A percentile compares a stretch with the other conserved stretches of the same genome.
Evolutionary conservation across 805 yeast genomes (phyloP).

Genomic region (Cyberlindnera mississippiensis): DNA sequence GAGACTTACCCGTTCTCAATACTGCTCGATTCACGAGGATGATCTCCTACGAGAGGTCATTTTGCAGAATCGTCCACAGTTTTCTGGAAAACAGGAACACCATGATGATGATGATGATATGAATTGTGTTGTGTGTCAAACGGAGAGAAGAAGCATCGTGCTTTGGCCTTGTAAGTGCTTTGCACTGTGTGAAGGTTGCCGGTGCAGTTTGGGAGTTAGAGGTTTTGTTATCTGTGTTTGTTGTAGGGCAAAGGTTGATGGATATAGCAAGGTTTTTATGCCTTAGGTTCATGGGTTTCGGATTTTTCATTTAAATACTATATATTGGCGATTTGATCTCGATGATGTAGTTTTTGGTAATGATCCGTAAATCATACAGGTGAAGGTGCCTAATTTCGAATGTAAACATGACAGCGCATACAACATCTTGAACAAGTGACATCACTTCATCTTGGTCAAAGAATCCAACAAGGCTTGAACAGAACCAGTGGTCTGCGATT

Average conservation of each 20-base stretch:
- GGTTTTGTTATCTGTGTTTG: slow-evolving; percentile 80
- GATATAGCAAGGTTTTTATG: slow-evolving; percentile 36
- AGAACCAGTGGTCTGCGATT: slow-evolving; percentile 13
- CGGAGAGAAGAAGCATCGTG: slow-evolving; percentile 67
- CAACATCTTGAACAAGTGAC: too few relatives aligned
- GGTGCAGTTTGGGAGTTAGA: slow-evolving; percentile 66
- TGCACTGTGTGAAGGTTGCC: slow-evolving; percentile 81
- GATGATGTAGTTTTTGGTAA: too few relatives aligned
- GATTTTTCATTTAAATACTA: too few relatives aligned
- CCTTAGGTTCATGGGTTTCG: slow-evolving; percentile 16
- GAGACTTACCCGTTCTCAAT: slow-evolving; percentile 34
- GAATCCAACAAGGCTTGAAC: slow-evolving; percentile 37
- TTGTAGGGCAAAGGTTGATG: slow-evolving; percentile 72
- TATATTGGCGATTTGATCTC: too few relatives aligned
- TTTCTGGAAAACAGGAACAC: slow-evolving; percentile 7
- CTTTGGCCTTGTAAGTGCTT: slow-evolving; percentile 94
- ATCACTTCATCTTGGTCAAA: slow-evolving; percentile 29
- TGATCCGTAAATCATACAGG: background rate
- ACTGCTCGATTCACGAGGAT: slow-evolving; percentile 29
- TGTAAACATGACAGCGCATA: too few relatives aligned
- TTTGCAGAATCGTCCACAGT: slow-evolving; percentile 24
- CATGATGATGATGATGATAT: slow-evolving; percentile 34
- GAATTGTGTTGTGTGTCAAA: slow-evolving; percentile 79
- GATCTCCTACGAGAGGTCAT: slow-evolving; percentile 29
- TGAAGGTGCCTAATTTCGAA: too few relatives aligned